Evolutionary conservation across 768 basidiomycete genomes (phyloP).

Genomic region (Hysterangium stoloniferum): DNA sequence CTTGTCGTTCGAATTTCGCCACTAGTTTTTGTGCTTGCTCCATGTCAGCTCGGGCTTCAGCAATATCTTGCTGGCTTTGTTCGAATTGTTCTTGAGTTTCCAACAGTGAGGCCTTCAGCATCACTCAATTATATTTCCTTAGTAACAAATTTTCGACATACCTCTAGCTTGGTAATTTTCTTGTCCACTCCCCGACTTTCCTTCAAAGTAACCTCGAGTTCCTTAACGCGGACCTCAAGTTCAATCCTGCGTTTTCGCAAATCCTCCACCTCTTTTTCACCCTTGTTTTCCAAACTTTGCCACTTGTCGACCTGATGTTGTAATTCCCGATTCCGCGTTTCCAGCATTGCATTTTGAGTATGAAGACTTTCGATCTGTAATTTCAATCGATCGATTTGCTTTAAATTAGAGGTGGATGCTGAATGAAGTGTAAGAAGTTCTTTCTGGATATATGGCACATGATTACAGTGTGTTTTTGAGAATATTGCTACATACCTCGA

Average conservation of each 20-base stretch:
- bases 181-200: conserved; percentile 22
- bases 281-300: conserved; percentile 59
- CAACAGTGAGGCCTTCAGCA: conserved; percentile 30
- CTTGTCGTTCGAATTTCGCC: conserved; percentile 27
- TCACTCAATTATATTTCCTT: neutral
- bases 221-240: conserved; percentile 46
- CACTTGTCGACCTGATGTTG: conserved; percentile 61
- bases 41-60: conserved; percentile 20
- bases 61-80: conserved; percentile 24
- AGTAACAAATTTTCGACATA: conserved; percentile 35
- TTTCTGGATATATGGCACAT: conserved; percentile 23
- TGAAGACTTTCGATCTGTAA: conserved; percentile 54
- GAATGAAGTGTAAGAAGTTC: conserved; percentile 42
- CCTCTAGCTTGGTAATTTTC: conserved; percentile 36
- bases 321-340: conserved; percentile 50
- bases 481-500: conserved; percentile 32
- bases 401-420: conserved; percentile 35
- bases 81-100: conserved; percentile 30
- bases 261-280: conserved; percentile 48
- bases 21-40: conserved; percentile 14
- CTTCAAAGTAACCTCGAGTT: conserved; percentile 32
- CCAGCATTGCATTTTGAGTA: conserved; percentile 44
- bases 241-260: conserved; percentile 47
- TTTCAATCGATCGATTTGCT: conserved; percentile 48
- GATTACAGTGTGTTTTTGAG: neutral